Evolutionary conservation across 176 grass and related monocot genomes (phyloP).

Genomic region (Avena eriantha): DNA sequence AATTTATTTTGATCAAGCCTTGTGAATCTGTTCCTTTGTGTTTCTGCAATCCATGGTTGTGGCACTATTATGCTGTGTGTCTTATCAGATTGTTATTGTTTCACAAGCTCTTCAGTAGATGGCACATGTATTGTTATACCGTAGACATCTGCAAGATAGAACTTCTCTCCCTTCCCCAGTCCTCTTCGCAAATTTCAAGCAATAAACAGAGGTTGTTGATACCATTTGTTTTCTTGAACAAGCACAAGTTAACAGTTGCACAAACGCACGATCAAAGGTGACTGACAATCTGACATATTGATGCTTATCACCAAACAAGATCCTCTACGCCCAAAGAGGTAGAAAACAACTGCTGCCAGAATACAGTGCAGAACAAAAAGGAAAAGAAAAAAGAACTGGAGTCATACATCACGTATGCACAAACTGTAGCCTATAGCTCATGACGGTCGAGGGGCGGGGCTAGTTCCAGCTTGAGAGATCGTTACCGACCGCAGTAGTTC

Average conservation of each 20-base stretch:
- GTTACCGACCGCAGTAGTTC: constrained; percentile 79
- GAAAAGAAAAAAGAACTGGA: neutral
- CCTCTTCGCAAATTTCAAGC: neutral
- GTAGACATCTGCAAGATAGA: neutral
- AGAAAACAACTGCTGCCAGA: neutral
- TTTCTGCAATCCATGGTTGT: neutral
- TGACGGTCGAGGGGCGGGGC: constrained; percentile 50
- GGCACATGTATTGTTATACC: neutral
- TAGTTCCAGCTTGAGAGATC: constrained; percentile 48
- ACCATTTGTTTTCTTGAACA: neutral
- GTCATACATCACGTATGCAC: neutral
- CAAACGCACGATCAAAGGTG: neutral
- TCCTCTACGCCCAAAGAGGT: neutral
- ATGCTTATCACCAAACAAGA: neutral
- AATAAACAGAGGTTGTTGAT: neutral
- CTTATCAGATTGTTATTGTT: neutral
- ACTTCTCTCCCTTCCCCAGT: neutral
- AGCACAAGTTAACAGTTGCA: neutral
- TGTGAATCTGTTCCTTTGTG: neutral
- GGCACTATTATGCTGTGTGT: neutral
- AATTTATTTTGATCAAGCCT: neutral
- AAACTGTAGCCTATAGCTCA: constrained; percentile 34
- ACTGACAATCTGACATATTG: neutral
- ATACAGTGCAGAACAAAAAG: neutral
- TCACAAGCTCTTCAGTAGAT: neutral